Conservation (phyloP, 2,329 filamentous ascomycete genomes). For the Trichophyton schoenleinii region DNA sequence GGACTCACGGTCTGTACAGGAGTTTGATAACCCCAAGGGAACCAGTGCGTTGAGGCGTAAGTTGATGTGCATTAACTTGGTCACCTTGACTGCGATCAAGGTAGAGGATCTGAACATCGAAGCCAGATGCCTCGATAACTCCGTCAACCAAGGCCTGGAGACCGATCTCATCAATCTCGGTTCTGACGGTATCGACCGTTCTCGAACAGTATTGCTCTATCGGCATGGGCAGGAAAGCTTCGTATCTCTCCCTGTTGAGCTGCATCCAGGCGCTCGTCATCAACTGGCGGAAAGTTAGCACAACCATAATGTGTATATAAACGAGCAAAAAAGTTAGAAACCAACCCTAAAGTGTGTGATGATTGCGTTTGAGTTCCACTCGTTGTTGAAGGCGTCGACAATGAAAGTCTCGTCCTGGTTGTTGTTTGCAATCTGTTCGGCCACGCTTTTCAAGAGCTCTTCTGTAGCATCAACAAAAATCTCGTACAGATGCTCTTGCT, state of each 20-base stretch:
- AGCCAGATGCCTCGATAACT: conserved; percentile 63
- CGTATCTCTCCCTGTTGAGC: conserved; percentile 55
- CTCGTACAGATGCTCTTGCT: conserved; percentile 58
- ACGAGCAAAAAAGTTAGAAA: background rate
- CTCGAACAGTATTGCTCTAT: conserved; percentile 57
- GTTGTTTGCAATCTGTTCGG: conserved; percentile 42
- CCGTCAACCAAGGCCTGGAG: conserved; percentile 65
- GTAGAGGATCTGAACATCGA: conserved; percentile 79
- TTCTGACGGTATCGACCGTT: conserved; percentile 59
- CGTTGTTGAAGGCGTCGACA: conserved; percentile 60
- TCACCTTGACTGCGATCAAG: conserved; percentile 72
- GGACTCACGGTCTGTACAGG: conserved; percentile 52
- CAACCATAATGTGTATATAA: background rate
- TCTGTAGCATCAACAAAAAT: conserved; percentile 72
- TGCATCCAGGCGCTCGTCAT: conserved; percentile 78
- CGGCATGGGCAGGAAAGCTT: conserved; percentile 55
- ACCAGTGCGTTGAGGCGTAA: conserved; percentile 21
- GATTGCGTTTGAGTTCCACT: conserved; percentile 55
- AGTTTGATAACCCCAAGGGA: conserved; percentile 52
- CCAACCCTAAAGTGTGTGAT: conserved; percentile 67
- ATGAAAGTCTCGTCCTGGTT: conserved; percentile 47
- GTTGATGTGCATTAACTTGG: conserved; percentile 48
- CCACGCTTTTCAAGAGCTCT: conserved; percentile 53
- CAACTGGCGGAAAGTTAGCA: conserved; percentile 43
- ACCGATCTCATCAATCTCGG: conserved; percentile 86